phyloP scores from a whole-genome alignment of 2,329 filamentous ascomycete genomes.

The Capronia epimyces region DNA sequence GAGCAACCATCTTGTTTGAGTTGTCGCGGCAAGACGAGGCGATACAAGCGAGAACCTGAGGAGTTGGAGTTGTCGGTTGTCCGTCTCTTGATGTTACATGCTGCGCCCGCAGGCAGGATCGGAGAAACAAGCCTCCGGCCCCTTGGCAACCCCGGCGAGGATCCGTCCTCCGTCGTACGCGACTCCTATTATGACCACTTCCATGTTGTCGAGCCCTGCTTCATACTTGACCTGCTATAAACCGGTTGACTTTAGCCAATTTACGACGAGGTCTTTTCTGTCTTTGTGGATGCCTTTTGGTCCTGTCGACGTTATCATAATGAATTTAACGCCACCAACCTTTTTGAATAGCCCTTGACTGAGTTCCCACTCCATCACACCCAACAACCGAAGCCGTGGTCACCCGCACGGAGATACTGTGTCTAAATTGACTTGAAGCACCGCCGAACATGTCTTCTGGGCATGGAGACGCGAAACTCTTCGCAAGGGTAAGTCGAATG shows the following conservation, averaged over 20 bases:
- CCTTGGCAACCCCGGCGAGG: too few relatives aligned
- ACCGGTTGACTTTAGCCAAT: too few relatives aligned
- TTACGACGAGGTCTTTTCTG: too few relatives aligned
- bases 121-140: not conserved
- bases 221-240: not conserved
- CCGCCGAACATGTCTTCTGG: constrained; percentile 51
- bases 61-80: not conserved
- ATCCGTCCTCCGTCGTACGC: not conserved
- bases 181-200: not conserved
- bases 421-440: not conserved
- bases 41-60: too few relatives aligned
- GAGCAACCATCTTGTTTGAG: constrained; percentile 32
- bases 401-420: not conserved
- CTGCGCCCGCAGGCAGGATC: too few relatives aligned
- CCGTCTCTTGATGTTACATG: not conserved
- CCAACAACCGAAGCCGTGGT: not conserved
- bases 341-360: not conserved
- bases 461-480: constrained; percentile 97
- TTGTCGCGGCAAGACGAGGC: constrained; percentile 25
- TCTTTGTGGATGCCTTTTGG: not conserved
- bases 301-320: not conserved
- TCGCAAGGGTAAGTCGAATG: constrained; percentile 73
- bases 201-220: not conserved
- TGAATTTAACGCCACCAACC: not conserved
- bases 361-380: not conserved